A percentile compares a stretch with the other conserved stretches of the same genome.
These are phyloP conservation scores for Plasmodium vivax DNA, from an alignment of 169 alveolate species.

Conservation along the genomic window DNA sequence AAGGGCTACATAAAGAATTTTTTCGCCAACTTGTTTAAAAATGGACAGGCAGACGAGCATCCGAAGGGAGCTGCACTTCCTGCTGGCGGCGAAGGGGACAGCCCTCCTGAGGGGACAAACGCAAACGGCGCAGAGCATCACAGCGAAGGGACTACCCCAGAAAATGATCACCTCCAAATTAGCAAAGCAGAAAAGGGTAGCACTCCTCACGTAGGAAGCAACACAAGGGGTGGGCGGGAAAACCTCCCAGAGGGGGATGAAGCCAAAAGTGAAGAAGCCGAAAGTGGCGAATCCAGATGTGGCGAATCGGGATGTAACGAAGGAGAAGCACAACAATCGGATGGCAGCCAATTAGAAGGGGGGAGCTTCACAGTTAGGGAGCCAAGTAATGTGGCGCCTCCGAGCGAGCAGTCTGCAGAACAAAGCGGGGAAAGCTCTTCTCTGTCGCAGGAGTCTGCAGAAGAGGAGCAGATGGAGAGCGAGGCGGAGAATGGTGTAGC, in stretches of 20 bases:
- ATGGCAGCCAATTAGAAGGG: background rate
- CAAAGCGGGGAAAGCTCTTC: background rate
- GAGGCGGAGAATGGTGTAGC: background rate
- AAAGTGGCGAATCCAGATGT: background rate
- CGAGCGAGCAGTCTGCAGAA: background rate
- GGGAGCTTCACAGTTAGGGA: background rate
- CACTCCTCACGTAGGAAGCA: background rate
- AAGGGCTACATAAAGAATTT: conserved; percentile 16
- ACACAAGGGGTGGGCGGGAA: background rate
- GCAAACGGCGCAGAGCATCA: background rate
- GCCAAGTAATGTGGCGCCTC: background rate
- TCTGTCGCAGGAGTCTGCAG: background rate
- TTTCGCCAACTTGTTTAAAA: background rate
- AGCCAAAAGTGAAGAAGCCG: background rate
- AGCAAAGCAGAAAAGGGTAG: background rate
- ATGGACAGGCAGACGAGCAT: background rate
- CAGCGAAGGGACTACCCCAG: background rate
- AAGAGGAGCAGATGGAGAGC: background rate
- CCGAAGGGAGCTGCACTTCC: background rate
- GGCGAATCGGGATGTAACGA: background rate
- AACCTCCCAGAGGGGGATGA: background rate
- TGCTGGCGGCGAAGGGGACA: background rate
- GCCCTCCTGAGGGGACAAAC: background rate
- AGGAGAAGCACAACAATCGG: background rate
- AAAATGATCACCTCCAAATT: background rate